Evolutionary conservation across 2,329 filamentous ascomycete genomes (phyloP).

Genomic region (Clarireedia paspali): DNA sequence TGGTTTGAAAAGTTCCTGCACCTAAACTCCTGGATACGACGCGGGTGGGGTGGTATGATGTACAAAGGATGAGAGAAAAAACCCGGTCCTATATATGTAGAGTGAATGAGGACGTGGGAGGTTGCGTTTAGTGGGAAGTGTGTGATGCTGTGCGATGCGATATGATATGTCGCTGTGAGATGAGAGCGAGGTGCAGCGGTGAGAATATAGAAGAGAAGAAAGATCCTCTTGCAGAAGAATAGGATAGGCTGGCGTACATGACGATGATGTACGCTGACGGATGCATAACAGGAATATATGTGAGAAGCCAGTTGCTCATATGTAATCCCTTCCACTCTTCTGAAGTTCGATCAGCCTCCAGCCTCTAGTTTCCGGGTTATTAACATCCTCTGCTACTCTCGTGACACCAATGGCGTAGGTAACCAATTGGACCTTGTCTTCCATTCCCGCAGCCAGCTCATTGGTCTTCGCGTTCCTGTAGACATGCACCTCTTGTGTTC

Average conservation of each 20-base stretch:
- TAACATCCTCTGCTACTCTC: constrained; percentile 86
- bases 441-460: constrained; percentile 91
- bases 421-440: constrained; percentile 96
- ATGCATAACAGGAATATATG: background rate
- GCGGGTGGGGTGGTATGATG: too few relatives aligned
- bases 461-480: constrained; percentile 88
- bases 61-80: too few relatives aligned
- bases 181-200: background rate
- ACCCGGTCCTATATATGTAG: too few relatives aligned
- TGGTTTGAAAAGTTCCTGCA: too few relatives aligned
- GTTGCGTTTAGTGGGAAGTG: background rate
- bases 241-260: background rate
- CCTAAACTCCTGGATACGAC: background rate
- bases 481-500: constrained; percentile 96
- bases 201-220: background rate
- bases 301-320: constrained; percentile 37
- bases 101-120: too few relatives aligned
- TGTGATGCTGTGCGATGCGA: background rate
- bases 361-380: constrained; percentile 90
- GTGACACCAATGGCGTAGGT: constrained; percentile 98
- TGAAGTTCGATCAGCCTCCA: constrained; percentile 98
- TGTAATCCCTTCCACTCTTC: constrained; percentile 92
- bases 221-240: background rate
- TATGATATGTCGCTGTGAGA: background rate
- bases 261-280: background rate